Percentiles rank a stretch among this genome's conserved stretches.
Evolutionary conservation across 73 alveolate genomes (phyloP).

Genomic region (Paramecium octaurelia): DNA sequence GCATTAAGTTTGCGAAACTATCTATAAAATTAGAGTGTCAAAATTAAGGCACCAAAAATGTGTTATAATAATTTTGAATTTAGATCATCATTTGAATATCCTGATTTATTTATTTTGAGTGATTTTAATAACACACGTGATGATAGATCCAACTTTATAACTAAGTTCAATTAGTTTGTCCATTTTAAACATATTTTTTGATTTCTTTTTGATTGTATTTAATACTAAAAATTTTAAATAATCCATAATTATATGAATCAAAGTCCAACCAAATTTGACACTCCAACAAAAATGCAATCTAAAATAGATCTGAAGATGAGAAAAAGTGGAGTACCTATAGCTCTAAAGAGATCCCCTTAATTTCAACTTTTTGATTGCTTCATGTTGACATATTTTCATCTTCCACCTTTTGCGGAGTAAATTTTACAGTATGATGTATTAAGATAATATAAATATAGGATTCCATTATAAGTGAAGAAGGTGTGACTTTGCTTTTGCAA

Average conservation of each 20-base stretch:
- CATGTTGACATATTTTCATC: neutral
- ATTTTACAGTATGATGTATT: neutral
- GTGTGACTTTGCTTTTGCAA: neutral
- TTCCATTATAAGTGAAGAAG: neutral
- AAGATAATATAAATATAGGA: neutral
- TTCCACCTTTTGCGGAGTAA: neutral
- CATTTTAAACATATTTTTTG: neutral
- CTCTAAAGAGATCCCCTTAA: neutral
- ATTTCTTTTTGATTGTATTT: neutral
- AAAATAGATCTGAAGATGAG: neutral
- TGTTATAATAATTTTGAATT: too few relatives aligned
- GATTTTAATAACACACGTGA: too few relatives aligned
- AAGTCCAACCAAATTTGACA: constrained; percentile 4
- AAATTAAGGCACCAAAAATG: neutral
- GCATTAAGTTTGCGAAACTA: neutral
- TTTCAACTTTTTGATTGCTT: neutral
- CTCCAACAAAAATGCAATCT: neutral
- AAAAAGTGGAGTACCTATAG: constrained; percentile 15
- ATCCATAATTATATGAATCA: neutral
- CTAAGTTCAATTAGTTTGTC: too few relatives aligned
- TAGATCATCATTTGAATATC: neutral
- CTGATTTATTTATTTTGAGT: too few relatives aligned
- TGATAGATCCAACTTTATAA: too few relatives aligned
- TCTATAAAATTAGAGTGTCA: neutral
- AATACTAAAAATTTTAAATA: neutral